phyloP scores from a whole-genome alignment of 352 stramenopile species.

The Pythium sukuiense region DNA sequence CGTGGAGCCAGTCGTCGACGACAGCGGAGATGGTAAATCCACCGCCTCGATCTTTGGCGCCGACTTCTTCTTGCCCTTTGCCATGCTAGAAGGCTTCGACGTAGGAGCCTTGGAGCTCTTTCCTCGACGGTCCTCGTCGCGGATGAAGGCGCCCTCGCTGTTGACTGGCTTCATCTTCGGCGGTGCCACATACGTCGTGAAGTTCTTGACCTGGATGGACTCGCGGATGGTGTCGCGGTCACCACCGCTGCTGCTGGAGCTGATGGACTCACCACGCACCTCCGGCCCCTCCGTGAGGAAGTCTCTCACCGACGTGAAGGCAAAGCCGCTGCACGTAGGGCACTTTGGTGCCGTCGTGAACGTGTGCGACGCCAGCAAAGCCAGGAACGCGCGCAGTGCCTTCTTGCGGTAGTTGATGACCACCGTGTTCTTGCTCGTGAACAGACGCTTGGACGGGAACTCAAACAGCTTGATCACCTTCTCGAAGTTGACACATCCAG shows the following conservation, averaged over 20 bases:
- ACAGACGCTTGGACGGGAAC: slow-evolving; percentile 83
- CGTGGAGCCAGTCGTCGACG: slow-evolving; percentile 3
- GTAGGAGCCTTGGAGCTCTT: background rate
- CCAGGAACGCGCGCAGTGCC: slow-evolving; percentile 67
- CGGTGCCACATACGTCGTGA: slow-evolving; percentile 59
- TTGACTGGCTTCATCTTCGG: slow-evolving; percentile 51
- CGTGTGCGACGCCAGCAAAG: slow-evolving; percentile 75
- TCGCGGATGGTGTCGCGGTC: slow-evolving; percentile 45
- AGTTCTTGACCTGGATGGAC: slow-evolving; percentile 78
- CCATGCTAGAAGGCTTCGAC: background rate
- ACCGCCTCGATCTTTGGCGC: background rate
- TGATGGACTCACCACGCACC: background rate
- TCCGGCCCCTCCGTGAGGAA: slow-evolving; percentile 59
- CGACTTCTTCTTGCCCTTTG: background rate
- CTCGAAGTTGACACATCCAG: slow-evolving; percentile 81
- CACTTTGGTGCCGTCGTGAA: slow-evolving; percentile 82
- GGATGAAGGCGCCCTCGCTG: slow-evolving; percentile 65
- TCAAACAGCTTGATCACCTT: slow-evolving; percentile 81
- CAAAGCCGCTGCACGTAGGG: slow-evolving; percentile 68
- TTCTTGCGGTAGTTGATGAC: slow-evolving; percentile 85
- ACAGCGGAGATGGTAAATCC: slow-evolving; percentile 3
- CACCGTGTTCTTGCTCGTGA: slow-evolving; percentile 69
- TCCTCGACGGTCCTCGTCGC: background rate
- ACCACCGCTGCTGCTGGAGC: slow-evolving; percentile 9
- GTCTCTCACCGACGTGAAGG: slow-evolving; percentile 76